These are phyloP conservation scores for Clarkia xantiana DNA, from an alignment of 345 rosid species.

Conservation along the genomic window DNA sequence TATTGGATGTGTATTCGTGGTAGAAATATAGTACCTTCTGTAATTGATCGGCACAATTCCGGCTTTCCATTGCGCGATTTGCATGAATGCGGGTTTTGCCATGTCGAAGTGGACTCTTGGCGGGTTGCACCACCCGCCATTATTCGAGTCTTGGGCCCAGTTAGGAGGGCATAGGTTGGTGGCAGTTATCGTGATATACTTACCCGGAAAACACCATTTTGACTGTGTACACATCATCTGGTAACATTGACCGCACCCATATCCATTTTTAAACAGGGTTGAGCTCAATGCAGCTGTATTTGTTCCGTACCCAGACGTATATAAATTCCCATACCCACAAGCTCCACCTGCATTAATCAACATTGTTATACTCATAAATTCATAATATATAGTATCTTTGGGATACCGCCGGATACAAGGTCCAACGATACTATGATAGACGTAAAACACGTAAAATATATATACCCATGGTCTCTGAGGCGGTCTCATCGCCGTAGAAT, in stretches of 20 bases:
- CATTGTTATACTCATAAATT: no score
- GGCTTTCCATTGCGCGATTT: conserved; percentile 60
- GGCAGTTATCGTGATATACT: conserved; percentile 44
- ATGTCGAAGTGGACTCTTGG: conserved; percentile 70
- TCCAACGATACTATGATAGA: no score
- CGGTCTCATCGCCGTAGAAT: conserved; percentile 55
- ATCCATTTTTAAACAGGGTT: conserved; percentile 47
- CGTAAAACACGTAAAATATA: no score
- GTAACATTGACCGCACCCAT: conserved; percentile 69
- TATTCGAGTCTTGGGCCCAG: conserved; percentile 43
- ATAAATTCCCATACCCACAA: conserved; percentile 67
- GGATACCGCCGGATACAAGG: no score
- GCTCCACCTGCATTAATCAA: conserved; percentile 42
- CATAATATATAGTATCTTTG: no score
- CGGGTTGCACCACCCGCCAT: conserved; percentile 88
- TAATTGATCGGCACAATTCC: conserved; percentile 63
- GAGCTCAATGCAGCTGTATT: conserved; percentile 62
- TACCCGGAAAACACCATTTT: conserved; percentile 22
- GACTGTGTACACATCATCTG: conserved; percentile 47
- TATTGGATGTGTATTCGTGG: no score
- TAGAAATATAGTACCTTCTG: conserved; percentile 40
- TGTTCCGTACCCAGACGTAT: conserved; percentile 47
- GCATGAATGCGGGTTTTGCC: conserved; percentile 86
- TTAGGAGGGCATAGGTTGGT: conserved; percentile 83
- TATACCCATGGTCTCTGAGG: conserved; percentile 46